Percentiles rank a stretch among this genome's conserved stretches.
phyloP scores from a whole-genome alignment of 345 rosid genomes.

The Combretum micranthum region DNA sequence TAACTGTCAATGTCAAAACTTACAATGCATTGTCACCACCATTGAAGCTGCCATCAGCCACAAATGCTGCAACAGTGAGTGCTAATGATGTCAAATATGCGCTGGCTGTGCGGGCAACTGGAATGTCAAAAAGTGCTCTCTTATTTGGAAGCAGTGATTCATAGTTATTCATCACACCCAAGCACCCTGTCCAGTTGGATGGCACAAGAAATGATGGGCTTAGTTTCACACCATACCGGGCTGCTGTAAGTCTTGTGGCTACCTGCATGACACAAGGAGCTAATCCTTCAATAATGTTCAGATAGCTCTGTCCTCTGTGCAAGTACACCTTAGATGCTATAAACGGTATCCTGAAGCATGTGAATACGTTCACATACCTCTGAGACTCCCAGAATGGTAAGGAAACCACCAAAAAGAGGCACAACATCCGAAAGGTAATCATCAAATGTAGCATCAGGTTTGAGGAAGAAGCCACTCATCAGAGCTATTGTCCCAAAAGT shows the following conservation, averaged over 20 bases:
- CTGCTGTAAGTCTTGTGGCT: conserved; percentile 78
- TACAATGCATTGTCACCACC: conserved; percentile 96
- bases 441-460: conserved; percentile 79
- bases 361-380: conserved; percentile 46
- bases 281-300: not conserved
- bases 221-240: conserved; percentile 55
- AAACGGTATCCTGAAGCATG: not conserved
- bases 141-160: conserved; percentile 86
- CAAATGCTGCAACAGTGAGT: conserved; percentile 69
- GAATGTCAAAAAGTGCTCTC: conserved; percentile 80
- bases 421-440: conserved; percentile 68
- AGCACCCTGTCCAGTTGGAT: conserved; percentile 92
- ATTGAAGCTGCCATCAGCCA: conserved; percentile 78
- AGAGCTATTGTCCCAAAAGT: conserved; percentile 86
- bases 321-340: not conserved
- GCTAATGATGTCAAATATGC: conserved; percentile 76
- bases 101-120: conserved; percentile 82
- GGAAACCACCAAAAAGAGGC: conserved; percentile 82
- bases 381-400: conserved; percentile 78
- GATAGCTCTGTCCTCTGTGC: not conserved
- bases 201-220: conserved; percentile 94
- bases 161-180: conserved; percentile 88
- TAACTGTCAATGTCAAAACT: conserved; percentile 14
- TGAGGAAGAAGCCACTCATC: conserved; percentile 90
- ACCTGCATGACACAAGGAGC: conserved; percentile 36